Evolutionary conservation across 2,329 filamentous ascomycete species (phyloP), one percentile per base, ranked within the genome.

Genomic region (Fusarium azukiicola): DNA sequence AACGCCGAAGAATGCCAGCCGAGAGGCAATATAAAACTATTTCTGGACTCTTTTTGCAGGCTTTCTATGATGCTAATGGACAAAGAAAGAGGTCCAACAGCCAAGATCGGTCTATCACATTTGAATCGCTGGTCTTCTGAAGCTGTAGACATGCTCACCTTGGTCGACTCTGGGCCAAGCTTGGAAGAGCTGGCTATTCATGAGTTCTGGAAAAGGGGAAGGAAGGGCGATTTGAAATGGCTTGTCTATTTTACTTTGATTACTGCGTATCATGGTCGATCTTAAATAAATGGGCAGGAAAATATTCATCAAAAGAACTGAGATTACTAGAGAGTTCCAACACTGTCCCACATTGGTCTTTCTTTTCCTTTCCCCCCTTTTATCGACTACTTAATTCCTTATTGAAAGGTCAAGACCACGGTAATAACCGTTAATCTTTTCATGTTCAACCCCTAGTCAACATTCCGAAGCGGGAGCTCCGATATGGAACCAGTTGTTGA

Each of bases 1-100:
- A 38, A 56, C 52, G 32, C 36, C 23, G 52, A 56, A 38, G 32
- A 32, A 38, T 56, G 52, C 32, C 27, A 47, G 63, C 42, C n/a
- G 32, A 42, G 16, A 36, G 63, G 63, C n/a, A 23, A 47, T 67
- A 47, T 47, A 13, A 52, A 67, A n/a, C 47, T 49, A 50, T 50
- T 67, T 6, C 47, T 67, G 17, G 47, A n/a, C 23, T 67, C 64
- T 23, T 67, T 67, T 27, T 50, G 44, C 19, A 50, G 47, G 64
- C 44, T 67, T 19, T 32, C 44, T 27, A 67, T 67, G 64, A 67
- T 67, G 64, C 47, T 67, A 19, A 67, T 67, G 64, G 64, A 67
- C n/a, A 67, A 67, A 42, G 46, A 67, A 36, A 67, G 36, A 67
- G 36, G 44, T 38, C 19, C 21, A 44, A 38, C 32, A 8, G 64